Percentiles rank a stretch among this genome's conserved stretches.
phyloP scores from a whole-genome alignment of 352 stramenopile genomes.

The Globisporangium abappressorium region DNA sequence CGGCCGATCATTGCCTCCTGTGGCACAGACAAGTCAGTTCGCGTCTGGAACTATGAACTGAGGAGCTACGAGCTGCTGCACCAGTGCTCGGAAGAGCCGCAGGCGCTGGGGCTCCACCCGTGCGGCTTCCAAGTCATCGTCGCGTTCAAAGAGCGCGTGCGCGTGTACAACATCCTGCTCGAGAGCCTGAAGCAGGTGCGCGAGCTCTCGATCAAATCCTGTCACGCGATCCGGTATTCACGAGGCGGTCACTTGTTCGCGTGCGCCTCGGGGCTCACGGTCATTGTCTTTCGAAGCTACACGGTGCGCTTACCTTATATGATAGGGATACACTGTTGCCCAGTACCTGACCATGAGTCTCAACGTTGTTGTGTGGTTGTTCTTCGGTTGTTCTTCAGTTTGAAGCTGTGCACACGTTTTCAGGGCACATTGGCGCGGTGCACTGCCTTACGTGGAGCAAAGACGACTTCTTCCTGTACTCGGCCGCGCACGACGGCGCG shows the following conservation, averaged over 20 bases:
- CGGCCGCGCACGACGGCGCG: constrained; percentile 70
- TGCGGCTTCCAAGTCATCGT: constrained; percentile 70
- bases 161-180: constrained; percentile 70
- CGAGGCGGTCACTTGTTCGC: constrained; percentile 76
- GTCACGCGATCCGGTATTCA: constrained; percentile 53
- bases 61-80: constrained; percentile 61
- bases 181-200: constrained; percentile 60
- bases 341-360: neutral
- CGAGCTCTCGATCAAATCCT: constrained; percentile 69
- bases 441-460: constrained; percentile 57
- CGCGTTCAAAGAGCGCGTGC: constrained; percentile 76
- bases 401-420: constrained; percentile 65
- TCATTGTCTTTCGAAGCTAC: constrained; percentile 63
- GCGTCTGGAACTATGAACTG: constrained; percentile 88
- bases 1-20: constrained; percentile 82
- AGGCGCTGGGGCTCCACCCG: constrained; percentile 58
- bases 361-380: neutral
- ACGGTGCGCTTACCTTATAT: constrained; percentile 29
- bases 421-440: constrained; percentile 79
- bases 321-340: neutral
- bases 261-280: constrained; percentile 60
- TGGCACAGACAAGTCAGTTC: constrained; percentile 78
- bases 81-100: constrained; percentile 60
- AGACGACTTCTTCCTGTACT: constrained; percentile 78
- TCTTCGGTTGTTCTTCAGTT: constrained; percentile 23